Evolutionary conservation across 225 moss, liverwort and hornwort genomes (phyloP).

Genomic region (Polytrichum formosum): DNA sequence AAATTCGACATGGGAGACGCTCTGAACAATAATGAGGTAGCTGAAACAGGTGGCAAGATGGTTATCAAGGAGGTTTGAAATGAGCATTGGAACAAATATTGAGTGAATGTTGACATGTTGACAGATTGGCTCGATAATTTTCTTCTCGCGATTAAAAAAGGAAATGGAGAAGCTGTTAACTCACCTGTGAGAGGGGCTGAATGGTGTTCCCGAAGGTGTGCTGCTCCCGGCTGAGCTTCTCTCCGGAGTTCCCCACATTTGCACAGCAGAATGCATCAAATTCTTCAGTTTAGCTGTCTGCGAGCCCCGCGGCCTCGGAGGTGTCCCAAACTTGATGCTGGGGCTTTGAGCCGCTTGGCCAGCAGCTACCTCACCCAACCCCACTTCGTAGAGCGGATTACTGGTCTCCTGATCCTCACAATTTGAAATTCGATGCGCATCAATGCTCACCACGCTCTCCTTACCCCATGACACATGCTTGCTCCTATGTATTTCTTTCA

Average conservation of each 20-base stretch:
- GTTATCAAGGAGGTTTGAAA: too few species aligned
- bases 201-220: conserved; percentile 10
- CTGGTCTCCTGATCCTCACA: conserved; percentile 10
- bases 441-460: conserved; percentile 9
- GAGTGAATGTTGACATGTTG: too few species aligned
- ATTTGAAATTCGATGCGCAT: conserved; percentile 8
- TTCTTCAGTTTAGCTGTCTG: conserved; percentile 26
- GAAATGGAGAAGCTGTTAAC: background rate
- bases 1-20: too few species aligned
- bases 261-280: conserved; percentile 29
- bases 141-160: too few species aligned
- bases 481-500: conserved; percentile 13
- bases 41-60: too few species aligned
- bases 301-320: conserved; percentile 7
- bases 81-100: too few species aligned
- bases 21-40: too few species aligned
- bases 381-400: conserved; percentile 7
- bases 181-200: conserved; percentile 34
- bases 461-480: conserved; percentile 21
- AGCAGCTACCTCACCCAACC: conserved; percentile 1
- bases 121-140: too few species aligned
- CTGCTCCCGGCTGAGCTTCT: conserved; percentile 14
- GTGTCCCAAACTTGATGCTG: conserved; percentile 6
- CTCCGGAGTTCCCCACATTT: conserved; percentile 34
- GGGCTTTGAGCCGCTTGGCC: background rate